phyloP scores from a whole-genome alignment of 371 early-diverging fungal species.

The Mucor saturninus region DNA sequence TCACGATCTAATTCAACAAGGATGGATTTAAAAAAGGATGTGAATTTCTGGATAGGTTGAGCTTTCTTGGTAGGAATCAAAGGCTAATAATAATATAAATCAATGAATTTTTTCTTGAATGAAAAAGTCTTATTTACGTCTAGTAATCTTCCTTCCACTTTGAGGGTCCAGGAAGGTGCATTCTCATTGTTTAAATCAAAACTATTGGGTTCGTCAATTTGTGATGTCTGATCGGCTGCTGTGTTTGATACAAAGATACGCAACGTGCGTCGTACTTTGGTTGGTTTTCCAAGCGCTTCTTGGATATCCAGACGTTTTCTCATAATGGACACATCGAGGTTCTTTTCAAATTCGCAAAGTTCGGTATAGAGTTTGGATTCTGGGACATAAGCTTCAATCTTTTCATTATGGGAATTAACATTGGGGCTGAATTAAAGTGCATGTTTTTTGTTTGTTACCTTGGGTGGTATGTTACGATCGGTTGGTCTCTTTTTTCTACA shows the following conservation, averaged over 20 bases:
- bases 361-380: conserved; percentile 89
- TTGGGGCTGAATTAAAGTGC: background rate
- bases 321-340: conserved; percentile 85
- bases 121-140: conserved; percentile 50
- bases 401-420: no score
- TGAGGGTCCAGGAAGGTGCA: conserved; percentile 91
- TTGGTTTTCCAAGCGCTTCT: conserved; percentile 78
- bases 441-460: conserved; percentile 30
- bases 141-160: conserved; percentile 88
- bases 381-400: conserved; percentile 89
- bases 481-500: conserved; percentile 64
- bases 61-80: conserved; percentile 66
- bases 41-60: conserved; percentile 79
- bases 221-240: conserved; percentile 74
- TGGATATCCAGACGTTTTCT: conserved; percentile 89
- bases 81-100: conserved; percentile 31
- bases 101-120: background rate
- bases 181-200: conserved; percentile 56
- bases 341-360: conserved; percentile 84
- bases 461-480: conserved; percentile 62
- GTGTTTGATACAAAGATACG: conserved; percentile 91
- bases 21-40: conserved; percentile 81
- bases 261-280: conserved; percentile 80
- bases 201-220: conserved; percentile 48
- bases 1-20: conserved; percentile 86